Evolutionary conservation across 305 asterid genomes (phyloP).

Genomic region (Stenogyne calaminthoides): DNA sequence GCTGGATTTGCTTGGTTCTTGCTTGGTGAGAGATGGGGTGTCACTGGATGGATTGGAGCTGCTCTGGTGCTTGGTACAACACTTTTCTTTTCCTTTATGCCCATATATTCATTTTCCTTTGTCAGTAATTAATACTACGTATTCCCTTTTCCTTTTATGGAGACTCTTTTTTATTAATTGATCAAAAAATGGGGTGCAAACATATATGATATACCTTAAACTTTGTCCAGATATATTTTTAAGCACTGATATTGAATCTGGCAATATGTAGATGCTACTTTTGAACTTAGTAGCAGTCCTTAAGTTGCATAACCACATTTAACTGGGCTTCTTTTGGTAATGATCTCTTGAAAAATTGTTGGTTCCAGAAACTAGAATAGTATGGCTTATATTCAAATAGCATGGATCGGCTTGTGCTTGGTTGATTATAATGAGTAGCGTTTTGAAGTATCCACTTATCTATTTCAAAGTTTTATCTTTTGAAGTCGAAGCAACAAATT

Average conservation of each 20-base stretch:
- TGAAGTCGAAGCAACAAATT: neutral
- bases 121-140: neutral
- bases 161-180: neutral
- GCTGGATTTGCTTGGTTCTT: constrained; percentile 90
- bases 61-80: constrained; percentile 71
- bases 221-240: neutral
- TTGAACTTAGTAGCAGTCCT: neutral
- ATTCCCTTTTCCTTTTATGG: neutral
- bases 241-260: constrained; percentile 2
- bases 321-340: neutral
- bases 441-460: neutral
- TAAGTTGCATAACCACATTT: neutral
- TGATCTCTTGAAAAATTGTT: too few species aligned
- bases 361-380: neutral
- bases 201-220: neutral
- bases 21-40: constrained; percentile 93
- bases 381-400: neutral
- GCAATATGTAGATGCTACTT: neutral
- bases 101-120: neutral
- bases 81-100: constrained; percentile 7
- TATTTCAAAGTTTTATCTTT: neutral
- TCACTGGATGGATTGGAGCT: constrained; percentile 83
- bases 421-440: neutral
- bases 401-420: neutral
- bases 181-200: neutral